Base-by-base conservation (phyloP, 148 eudicot genomes). In the Heliosperma pusillum region DNA sequence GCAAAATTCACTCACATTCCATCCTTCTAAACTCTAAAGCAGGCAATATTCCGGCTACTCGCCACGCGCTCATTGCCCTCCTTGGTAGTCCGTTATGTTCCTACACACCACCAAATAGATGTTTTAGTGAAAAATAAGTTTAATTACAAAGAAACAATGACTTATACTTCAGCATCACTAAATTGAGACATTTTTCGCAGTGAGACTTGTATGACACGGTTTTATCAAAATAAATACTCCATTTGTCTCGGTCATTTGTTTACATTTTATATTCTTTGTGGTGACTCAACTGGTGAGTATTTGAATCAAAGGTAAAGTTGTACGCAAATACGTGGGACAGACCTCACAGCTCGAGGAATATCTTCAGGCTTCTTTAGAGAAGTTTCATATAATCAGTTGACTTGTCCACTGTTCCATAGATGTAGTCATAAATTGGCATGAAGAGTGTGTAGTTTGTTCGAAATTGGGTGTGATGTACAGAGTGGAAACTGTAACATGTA, bases 391-490 rank as follows among this genome's bases (percentile, higher is more conserved):
- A 90, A 71, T 89, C 91, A 0, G 89, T 44, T 0, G 91, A 78
- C 22, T 76, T 74, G 77, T 92, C 97, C 87, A 76, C 70, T 1
- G 96, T 92, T 4, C 85, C 89, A 24, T 90, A 92, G 16, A 92
- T 77, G 52, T 86, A 85, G 58, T 92, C 97, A 21, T 92, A 92
- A 44, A 92, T 61, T 12, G 97, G 97, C 96, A 92, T 90, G 88
- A 87, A 92, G n/a, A 92, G 88, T 3, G 86, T 84, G 82, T 88
- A 90, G 61, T 92, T 92, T 24, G 96, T 90, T 50, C 93, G 77
- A 29, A 90, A 90, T 64, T 90, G 89, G 8, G 93, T 90, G 80
- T 92, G 97, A 42, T 92, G 97, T 20, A 92, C 77, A 30, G 96
- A 88, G 81, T 92, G 97, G 78, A 65, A 92, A 76, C 97, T 91